phyloP scores from a whole-genome alignment of 2,329 filamentous ascomycete genomes.

The Fusarium virguliforme region DNA sequence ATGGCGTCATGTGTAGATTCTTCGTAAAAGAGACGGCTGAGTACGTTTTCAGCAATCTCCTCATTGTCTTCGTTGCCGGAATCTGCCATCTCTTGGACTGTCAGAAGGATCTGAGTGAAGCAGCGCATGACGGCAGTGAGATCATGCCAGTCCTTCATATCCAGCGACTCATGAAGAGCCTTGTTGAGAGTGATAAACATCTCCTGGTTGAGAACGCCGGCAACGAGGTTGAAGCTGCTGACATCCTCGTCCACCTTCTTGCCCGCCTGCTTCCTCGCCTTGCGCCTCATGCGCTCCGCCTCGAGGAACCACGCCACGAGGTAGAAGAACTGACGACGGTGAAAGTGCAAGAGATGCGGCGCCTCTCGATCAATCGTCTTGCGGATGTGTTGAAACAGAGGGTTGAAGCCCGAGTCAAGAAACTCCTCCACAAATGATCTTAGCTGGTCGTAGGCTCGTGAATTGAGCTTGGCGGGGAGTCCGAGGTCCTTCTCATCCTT shows the following conservation, averaged over 20 bases:
- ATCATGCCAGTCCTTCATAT: conserved; percentile 90
- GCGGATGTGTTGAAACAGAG: conserved; percentile 86
- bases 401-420: conserved; percentile 95
- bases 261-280: conserved; percentile 69
- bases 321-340: conserved; percentile 91
- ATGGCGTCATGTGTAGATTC: conserved; percentile 93
- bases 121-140: conserved; percentile 91
- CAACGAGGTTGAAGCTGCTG: conserved; percentile 88
- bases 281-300: conserved; percentile 83
- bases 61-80: conserved; percentile 92
- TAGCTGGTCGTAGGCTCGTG: conserved; percentile 82
- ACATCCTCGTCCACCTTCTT: conserved; percentile 67
- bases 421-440: conserved; percentile 92
- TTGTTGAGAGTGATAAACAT: conserved; percentile 92
- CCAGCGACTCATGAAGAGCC: conserved; percentile 83
- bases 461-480: conserved; percentile 77
- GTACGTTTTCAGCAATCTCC: conserved; percentile 97
- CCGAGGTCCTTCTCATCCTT: conserved; percentile 83
- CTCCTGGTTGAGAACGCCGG: conserved; percentile 92
- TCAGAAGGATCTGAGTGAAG: conserved; percentile 94
- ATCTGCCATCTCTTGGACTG: conserved; percentile 91
- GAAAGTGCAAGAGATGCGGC: conserved; percentile 82
- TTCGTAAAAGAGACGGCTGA: conserved; percentile 98
- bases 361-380: conserved; percentile 93
- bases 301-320: conserved; percentile 93